Percentiles rank a stretch among this genome's conserved stretches.
phyloP scores from a whole-genome alignment of 495 filamentous ascomycete genomes.

The Aspergillus hancockii region DNA sequence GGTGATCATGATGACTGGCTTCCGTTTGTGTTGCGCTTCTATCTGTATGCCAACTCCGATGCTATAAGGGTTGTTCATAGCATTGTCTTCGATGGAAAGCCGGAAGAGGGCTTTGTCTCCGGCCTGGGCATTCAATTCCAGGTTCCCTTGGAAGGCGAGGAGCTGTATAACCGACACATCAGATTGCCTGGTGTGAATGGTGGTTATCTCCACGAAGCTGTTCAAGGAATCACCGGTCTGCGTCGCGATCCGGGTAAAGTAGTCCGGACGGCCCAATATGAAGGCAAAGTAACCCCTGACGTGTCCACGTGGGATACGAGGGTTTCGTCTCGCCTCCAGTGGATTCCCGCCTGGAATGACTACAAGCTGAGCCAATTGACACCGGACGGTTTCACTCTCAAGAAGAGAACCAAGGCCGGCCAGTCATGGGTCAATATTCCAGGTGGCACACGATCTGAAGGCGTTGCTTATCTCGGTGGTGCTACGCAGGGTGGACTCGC shows the following conservation, averaged over 20 bases:
- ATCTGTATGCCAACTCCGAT: conserved; percentile 44
- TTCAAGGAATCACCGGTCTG: conserved; percentile 44
- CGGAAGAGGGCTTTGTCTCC: conserved; percentile 35
- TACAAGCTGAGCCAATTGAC: conserved; percentile 49
- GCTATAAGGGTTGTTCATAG: conserved; percentile 39
- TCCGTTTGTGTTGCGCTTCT: conserved; percentile 44
- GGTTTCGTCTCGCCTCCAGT: conserved; percentile 38
- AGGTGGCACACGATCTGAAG: conserved; percentile 45
- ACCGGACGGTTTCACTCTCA: conserved; percentile 50
- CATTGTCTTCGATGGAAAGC: conserved; percentile 37
- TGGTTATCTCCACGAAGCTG: conserved; percentile 40
- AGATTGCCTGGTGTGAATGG: conserved; percentile 38
- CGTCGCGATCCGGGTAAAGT: conserved; percentile 37
- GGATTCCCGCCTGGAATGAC: conserved; percentile 50
- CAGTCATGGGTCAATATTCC: conserved; percentile 52
- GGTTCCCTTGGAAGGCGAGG: conserved; percentile 37
- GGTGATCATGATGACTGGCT: conserved; percentile 32
- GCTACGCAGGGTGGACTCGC: conserved; percentile 46
- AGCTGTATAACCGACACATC: conserved; percentile 43
- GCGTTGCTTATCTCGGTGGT: conserved; percentile 48
- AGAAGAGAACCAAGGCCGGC: conserved; percentile 49
- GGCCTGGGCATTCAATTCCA: conserved; percentile 42
- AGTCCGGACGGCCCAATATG: conserved; percentile 36
- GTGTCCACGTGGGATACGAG: conserved; percentile 35
- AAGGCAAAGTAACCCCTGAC: conserved; percentile 31